Conservation (phyloP, 768 basidiomycete species). For the Daedalea quercina region DNA sequence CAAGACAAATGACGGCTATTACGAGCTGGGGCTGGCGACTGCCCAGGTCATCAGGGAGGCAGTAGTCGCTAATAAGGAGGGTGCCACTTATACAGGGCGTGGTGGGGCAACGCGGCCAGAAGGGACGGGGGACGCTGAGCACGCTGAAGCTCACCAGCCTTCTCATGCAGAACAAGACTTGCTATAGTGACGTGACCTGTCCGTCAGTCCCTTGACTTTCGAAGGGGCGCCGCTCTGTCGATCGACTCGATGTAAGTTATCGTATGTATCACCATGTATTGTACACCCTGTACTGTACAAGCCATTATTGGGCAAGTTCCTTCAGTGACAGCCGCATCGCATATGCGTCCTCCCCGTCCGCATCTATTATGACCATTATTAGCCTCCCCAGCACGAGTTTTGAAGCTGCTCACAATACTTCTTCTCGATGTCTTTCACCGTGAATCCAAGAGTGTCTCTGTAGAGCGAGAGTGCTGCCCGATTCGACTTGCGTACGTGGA, state of each 20-base stretch:
- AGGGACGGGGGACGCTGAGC: background rate
- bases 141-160: background rate
- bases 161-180: too few species aligned
- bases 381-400: background rate
- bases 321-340: slow-evolving; percentile 75
- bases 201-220: too few species aligned
- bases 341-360: slow-evolving; percentile 92
- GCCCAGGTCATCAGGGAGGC: slow-evolving; percentile 58
- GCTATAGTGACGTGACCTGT: background rate
- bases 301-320: slow-evolving; percentile 15
- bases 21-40: slow-evolving; percentile 69
- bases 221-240: too few species aligned
- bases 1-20: slow-evolving; percentile 84
- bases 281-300: slow-evolving; percentile 8
- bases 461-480: slow-evolving; percentile 86
- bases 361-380: slow-evolving; percentile 46
- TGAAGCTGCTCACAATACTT: slow-evolving; percentile 72
- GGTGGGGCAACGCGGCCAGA: too few species aligned
- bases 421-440: slow-evolving; percentile 79
- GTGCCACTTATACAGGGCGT: background rate
- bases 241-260: background rate
- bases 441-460: slow-evolving; percentile 84
- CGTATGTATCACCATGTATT: slow-evolving; percentile 7
- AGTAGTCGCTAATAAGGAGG: background rate
- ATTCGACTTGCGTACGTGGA: slow-evolving; percentile 95